A percentile compares a stretch with the other conserved stretches of the same genome.
phyloP scores from a whole-genome alignment of 1,139 yeast genomes.

The Pichia sp. region DNA sequence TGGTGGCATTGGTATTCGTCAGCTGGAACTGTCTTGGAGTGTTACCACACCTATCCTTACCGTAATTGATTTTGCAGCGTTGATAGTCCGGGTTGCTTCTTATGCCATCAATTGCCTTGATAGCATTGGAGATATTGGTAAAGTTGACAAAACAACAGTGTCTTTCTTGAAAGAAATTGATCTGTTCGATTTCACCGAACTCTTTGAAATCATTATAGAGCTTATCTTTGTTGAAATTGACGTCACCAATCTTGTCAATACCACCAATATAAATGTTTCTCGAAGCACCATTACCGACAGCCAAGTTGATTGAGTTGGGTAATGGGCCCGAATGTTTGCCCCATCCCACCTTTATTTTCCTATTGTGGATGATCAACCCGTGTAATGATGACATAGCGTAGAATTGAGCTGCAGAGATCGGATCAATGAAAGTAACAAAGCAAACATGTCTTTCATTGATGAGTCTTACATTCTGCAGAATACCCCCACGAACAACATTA shows the following conservation, averaged over 20 bases:
- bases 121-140: constrained; percentile 68
- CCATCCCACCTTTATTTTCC: constrained; percentile 78
- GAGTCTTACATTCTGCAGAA: constrained; percentile 61
- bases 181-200: constrained; percentile 78
- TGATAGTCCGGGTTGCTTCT: constrained; percentile 48
- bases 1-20: constrained; percentile 1
- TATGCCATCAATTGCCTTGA: constrained; percentile 68
- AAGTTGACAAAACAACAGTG: constrained; percentile 79
- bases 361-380: constrained; percentile 67
- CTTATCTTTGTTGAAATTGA: constrained; percentile 39
- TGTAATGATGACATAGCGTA: constrained; percentile 73
- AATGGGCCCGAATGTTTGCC: constrained; percentile 77
- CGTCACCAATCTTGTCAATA: constrained; percentile 29
- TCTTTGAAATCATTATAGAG: constrained; percentile 58
- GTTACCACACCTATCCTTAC: constrained; percentile 82
- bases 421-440: constrained; percentile 72
- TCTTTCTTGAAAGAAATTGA: constrained; percentile 65
- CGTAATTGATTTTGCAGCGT: constrained; percentile 59
- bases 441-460: constrained; percentile 78
- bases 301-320: constrained; percentile 65
- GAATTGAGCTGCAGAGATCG: constrained; percentile 77
- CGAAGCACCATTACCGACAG: constrained; percentile 77
- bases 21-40: constrained; percentile 44
- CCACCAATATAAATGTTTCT: constrained; percentile 76
- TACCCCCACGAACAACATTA: constrained; percentile 79